Base-by-base conservation (phyloP, 768 basidiomycete genomes). In the Amanita rubescens region DNA sequence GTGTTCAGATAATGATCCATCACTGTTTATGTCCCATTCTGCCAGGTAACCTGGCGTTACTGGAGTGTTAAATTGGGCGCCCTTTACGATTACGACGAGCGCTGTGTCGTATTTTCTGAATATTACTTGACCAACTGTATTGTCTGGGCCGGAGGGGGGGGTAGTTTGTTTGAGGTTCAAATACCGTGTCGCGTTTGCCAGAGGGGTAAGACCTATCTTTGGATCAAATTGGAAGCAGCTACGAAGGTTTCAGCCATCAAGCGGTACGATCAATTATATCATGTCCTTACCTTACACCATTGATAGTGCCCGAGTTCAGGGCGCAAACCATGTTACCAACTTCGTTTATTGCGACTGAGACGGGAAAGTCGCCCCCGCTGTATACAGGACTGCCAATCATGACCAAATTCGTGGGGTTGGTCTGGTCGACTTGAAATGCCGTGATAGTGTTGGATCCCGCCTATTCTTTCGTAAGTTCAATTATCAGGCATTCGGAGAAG, bases 11-110 rank as follows among this genome's bases (percentile, higher is more conserved):
- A 79, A 71, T 3, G 73, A 70, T 17, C 75, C 75, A 53, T 76
- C 72, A 9, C 54, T 37, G 6, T 65, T 67, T 47, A 80, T 65
- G 53, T 76, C 71, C 75, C 76, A 81, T 12, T 72, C 67, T 11
- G 79, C 78, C 54, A 81, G 65, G 67, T 75, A 78, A 22, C 77
- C 77, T 5, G 75, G 74, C 67, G 2, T 76, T 72, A 10, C 75
- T 39, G 15, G 38, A 19, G 27, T 27, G 8, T 17, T 30, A 5
- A n/a, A 46, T 20, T 22, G 76, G 15, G 67, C 56, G 14, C 77
- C 78, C 60, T 80, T 78, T 58, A 78, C 71, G 20, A 76, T 71
- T 12, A 71, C 78, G 38, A 78, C 62, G 35, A 79, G 67, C 57
- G 73, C 65, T 19, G 59, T 69, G 43, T 66, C 69, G 54, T 78